phyloP scores from a whole-genome alignment of 306 rosid genomes.

The Trichosanthes cucumerina region DNA sequence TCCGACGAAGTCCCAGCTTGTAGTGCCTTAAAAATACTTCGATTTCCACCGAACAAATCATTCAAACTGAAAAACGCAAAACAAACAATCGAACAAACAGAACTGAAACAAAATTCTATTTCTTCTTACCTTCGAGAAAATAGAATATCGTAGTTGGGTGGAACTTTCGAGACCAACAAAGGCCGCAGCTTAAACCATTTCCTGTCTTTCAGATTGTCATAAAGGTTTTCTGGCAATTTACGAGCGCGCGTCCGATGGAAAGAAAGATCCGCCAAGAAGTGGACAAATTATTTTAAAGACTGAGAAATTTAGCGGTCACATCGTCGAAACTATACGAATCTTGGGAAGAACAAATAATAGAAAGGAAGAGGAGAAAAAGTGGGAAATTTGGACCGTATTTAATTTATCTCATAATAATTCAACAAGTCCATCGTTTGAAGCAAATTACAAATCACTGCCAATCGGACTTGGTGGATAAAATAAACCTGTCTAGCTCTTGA shows the following conservation, averaged over 20 bases:
- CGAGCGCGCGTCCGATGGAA: background rate
- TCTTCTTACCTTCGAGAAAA: background rate
- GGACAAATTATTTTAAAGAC: background rate
- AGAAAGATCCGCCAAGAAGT: background rate
- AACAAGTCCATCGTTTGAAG: background rate
- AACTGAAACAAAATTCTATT: background rate
- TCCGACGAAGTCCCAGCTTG: background rate
- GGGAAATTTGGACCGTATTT: background rate
- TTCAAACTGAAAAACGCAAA: background rate
- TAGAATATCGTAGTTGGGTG: background rate
- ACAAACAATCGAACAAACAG: background rate
- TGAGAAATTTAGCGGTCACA: background rate
- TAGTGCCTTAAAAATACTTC: background rate
- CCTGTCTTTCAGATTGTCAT: background rate
- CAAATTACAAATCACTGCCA: background rate
- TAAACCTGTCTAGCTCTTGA: background rate
- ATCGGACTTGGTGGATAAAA: background rate
- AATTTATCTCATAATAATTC: background rate
- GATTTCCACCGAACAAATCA: background rate
- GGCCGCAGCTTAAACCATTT: background rate
- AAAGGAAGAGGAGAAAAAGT: background rate
- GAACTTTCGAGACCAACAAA: background rate
- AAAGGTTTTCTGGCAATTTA: background rate
- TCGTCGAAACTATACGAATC: background rate
- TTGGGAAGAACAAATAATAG: background rate